A percentile compares a stretch with the other conserved stretches of the same genome.
These are phyloP conservation scores for Cryptococcus sp. DNA, from an alignment of 1,284 basidiomycete genomes.

Conservation along the genomic window DNA sequence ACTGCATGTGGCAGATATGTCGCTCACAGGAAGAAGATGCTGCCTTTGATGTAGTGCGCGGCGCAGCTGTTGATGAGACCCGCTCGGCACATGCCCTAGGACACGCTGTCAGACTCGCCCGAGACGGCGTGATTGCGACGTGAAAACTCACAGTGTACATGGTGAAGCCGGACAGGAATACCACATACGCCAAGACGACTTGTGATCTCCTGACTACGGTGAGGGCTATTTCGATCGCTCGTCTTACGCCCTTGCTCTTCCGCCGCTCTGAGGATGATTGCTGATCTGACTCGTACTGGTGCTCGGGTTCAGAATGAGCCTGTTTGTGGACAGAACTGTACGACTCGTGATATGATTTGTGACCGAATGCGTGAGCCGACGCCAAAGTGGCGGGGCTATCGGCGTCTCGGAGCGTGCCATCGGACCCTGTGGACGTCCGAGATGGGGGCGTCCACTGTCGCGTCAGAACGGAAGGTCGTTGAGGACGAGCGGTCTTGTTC, in stretches of 20 bases:
- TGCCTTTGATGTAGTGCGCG: slow-evolving; percentile 92
- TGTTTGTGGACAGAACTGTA: too few species aligned
- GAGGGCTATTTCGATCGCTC: slow-evolving; percentile 29
- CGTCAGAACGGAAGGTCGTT: slow-evolving; percentile 14
- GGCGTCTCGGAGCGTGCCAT: slow-evolving; percentile 65
- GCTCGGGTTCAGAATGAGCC: too few species aligned
- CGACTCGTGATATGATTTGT: slow-evolving; percentile 1
- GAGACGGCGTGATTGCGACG: not conserved
- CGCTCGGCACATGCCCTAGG: slow-evolving; percentile 39
- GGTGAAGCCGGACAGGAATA: slow-evolving; percentile 36
- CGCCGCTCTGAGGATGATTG: slow-evolving; percentile 8
- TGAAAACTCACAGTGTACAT: slow-evolving; percentile 36
- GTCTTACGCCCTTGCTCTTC: slow-evolving; percentile 13
- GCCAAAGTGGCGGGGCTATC: slow-evolving; percentile 32
- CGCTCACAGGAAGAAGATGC: slow-evolving; percentile 73
- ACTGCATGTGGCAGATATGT: not conserved
- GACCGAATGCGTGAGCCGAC: slow-evolving; percentile 7
- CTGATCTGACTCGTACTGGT: not conserved
- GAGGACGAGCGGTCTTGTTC: slow-evolving; percentile 11
- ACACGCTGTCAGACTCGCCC: not conserved
- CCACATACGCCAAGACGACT: slow-evolving; percentile 44
- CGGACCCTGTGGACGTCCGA: slow-evolving; percentile 58
- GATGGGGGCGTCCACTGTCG: slow-evolving; percentile 52
- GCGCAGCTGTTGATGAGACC: slow-evolving; percentile 78
- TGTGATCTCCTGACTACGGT: slow-evolving; percentile 42